These are phyloP conservation scores for Linaria vulgaris DNA, from an alignment of 257 asterid genomes.

Conservation along the genomic window DNA sequence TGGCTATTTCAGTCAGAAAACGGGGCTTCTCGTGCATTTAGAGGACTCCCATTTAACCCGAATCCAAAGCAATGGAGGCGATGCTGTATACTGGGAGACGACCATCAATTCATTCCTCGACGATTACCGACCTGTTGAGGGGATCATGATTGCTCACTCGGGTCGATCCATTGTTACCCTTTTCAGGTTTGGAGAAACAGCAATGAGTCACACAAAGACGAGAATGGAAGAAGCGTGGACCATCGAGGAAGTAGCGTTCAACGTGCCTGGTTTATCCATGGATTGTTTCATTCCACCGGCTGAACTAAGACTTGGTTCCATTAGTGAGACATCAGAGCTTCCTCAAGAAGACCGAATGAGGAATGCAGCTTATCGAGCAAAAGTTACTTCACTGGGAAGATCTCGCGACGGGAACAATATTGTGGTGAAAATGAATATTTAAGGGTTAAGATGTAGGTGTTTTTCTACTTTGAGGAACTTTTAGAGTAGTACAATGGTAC, in stretches of 20 bases:
- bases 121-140: constrained; percentile 51
- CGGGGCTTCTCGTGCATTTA: constrained; percentile 53
- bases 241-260: constrained; percentile 55
- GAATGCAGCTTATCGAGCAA: constrained; percentile 39
- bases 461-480: background rate
- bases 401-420: constrained; percentile 22
- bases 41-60: constrained; percentile 60
- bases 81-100: constrained; percentile 57
- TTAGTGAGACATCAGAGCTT: constrained; percentile 37
- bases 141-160: constrained; percentile 56
- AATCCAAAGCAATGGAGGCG: constrained; percentile 44
- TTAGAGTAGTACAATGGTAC: constrained; percentile 28
- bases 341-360: constrained; percentile 36
- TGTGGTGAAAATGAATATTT: constrained; percentile 28
- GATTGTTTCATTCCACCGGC: constrained; percentile 60
- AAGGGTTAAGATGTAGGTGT: constrained; percentile 16
- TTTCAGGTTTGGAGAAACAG: constrained; percentile 55
- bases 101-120: constrained; percentile 53
- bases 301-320: constrained; percentile 34
- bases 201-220: constrained; percentile 57
- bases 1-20: constrained; percentile 58
- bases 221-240: constrained; percentile 56
- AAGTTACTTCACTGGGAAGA: constrained; percentile 37
- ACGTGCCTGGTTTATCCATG: constrained; percentile 43
- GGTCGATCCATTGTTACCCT: constrained; percentile 55